Conservation (phyloP, 352 stramenopile genomes). For the Phytophthora kernoviae region DNA sequence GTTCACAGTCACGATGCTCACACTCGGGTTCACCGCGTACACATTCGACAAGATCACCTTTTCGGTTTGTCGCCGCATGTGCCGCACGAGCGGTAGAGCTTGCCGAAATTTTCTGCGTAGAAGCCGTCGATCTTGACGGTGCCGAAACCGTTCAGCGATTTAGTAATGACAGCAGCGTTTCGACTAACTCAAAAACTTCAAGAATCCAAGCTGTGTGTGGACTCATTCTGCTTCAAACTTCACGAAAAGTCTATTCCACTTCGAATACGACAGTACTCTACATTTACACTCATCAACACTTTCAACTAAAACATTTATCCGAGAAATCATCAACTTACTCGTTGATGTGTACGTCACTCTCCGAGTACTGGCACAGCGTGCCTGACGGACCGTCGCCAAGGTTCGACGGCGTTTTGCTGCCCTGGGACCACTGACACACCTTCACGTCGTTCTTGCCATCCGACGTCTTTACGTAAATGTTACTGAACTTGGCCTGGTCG, state of each 20-base stretch:
- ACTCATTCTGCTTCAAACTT: too few species aligned
- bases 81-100: conserved; percentile 27
- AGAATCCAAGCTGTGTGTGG: too few species aligned
- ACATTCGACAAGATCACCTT: conserved; percentile 41
- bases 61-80: conserved; percentile 35
- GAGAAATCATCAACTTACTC: conserved; percentile 3
- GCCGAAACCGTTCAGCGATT: conserved; percentile 5
- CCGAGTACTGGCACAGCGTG: conserved; percentile 21
- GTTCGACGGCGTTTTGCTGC: conserved; percentile 21
- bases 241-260: background rate
- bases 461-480: conserved; percentile 34
- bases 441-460: conserved; percentile 12
- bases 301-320: conserved; percentile 2
- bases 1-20: conserved; percentile 37
- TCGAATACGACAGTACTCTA: conserved; percentile 15
- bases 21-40: conserved; percentile 30
- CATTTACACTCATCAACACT: conserved; percentile 31
- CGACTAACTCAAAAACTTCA: too few species aligned
- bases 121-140: conserved; percentile 13
- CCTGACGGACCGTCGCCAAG: conserved; percentile 30
- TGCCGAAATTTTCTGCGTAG: conserved; percentile 11
- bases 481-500: conserved; percentile 35
- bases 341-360: conserved; percentile 32
- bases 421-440: conserved; percentile 31
- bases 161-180: too few species aligned